phyloP scores from a whole-genome alignment of 768 basidiomycete species.

The Vararia minispora region DNA sequence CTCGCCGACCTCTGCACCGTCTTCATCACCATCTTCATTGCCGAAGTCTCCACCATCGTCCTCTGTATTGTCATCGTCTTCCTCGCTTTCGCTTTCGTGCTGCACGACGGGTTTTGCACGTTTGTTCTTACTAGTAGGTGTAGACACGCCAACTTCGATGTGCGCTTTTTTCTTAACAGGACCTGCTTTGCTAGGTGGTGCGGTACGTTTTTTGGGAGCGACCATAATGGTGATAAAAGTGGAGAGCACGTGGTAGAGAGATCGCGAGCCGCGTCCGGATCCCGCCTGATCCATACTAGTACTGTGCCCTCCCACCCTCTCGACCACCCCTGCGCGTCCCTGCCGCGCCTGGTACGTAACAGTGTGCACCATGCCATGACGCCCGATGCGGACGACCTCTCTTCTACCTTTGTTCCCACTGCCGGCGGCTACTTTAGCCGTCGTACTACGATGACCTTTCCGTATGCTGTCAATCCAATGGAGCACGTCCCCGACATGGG shows the following conservation, averaged over 20 bases:
- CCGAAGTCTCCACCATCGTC: slow-evolving; percentile 23
- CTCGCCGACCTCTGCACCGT: slow-evolving; percentile 18
- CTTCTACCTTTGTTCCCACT: slow-evolving; percentile 3
- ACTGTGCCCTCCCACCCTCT: too few species aligned
- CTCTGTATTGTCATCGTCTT: slow-evolving; percentile 26
- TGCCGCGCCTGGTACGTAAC: too few species aligned
- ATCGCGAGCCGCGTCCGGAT: background rate
- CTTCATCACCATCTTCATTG: slow-evolving; percentile 21
- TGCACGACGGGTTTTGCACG: slow-evolving; percentile 53
- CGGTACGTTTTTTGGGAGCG: slow-evolving; percentile 37
- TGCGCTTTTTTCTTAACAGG: slow-evolving; percentile 43
- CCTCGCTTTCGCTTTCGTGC: slow-evolving; percentile 26
- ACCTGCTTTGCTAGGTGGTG: slow-evolving; percentile 33
- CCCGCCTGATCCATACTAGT: too few species aligned
- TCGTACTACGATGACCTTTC: background rate
- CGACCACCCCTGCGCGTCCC: too few species aligned
- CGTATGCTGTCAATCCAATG: background rate
- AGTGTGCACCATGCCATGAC: too few species aligned
- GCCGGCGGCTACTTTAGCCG: slow-evolving; percentile 4
- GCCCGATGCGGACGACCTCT: slow-evolving; percentile 4
- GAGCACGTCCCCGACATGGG: background rate
- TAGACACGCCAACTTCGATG: slow-evolving; percentile 22
- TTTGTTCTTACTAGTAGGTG: slow-evolving; percentile 26
- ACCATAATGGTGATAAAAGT: background rate
- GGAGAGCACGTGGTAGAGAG: background rate